Conservation (phyloP, 768 basidiomycete species). For the Lepiota venenata region DNA sequence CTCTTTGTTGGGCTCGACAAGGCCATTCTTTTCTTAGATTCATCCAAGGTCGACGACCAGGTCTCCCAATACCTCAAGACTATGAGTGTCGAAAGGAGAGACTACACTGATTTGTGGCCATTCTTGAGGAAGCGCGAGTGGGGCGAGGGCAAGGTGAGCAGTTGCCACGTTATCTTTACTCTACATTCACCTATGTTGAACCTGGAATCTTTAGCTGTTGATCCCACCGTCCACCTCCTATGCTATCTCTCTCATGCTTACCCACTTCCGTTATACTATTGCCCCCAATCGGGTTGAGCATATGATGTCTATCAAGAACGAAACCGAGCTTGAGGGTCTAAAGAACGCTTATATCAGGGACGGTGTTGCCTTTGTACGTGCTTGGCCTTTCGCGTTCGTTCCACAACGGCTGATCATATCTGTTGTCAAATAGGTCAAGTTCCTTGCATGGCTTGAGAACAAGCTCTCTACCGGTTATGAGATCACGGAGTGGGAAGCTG, state of each 20-base stretch:
- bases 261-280: constrained; percentile 77
- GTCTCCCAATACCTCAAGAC: constrained; percentile 54
- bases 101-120: constrained; percentile 78
- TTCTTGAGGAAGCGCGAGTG: constrained; percentile 73
- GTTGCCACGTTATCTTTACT: constrained; percentile 1
- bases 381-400: constrained; percentile 5
- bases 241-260: constrained; percentile 82
- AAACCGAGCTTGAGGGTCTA: constrained; percentile 79
- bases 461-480: constrained; percentile 74
- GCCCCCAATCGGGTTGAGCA: constrained; percentile 66
- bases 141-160: constrained; percentile 71
- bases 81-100: constrained; percentile 53
- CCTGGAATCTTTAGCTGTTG: constrained; percentile 41
- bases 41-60: constrained; percentile 56
- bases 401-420: constrained; percentile 12
- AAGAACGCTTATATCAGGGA: constrained; percentile 85
- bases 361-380: constrained; percentile 76
- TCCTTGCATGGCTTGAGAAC: constrained; percentile 89
- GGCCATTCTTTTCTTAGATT: constrained; percentile 77
- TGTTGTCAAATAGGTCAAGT: constrained; percentile 47
- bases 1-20: constrained; percentile 63
- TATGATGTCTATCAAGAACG: constrained; percentile 88
- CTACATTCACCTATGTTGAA: neutral
- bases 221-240: constrained; percentile 75
- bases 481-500: constrained; percentile 92